Evolutionary conservation across 768 basidiomycete species (phyloP).

Genomic region (Boletus edulis): DNA sequence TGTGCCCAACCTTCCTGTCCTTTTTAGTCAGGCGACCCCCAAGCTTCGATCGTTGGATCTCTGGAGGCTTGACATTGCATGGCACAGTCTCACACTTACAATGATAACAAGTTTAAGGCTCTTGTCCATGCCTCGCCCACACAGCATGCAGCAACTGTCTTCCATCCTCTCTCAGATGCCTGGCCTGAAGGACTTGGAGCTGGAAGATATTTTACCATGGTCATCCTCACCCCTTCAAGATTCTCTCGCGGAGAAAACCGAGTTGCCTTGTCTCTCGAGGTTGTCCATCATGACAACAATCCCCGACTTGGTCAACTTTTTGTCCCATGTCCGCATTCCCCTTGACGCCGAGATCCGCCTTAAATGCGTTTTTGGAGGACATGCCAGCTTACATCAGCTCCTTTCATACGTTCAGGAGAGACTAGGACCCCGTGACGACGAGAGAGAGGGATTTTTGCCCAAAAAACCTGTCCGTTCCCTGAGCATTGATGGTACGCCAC

Average conservation of each 20-base stretch:
- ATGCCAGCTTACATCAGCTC: background rate
- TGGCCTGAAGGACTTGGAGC: background rate
- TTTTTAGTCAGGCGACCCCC: background rate
- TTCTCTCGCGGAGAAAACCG: background rate
- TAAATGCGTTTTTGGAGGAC: background rate
- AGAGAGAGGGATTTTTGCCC: background rate
- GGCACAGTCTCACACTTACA: background rate
- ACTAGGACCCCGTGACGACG: background rate
- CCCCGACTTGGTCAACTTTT: background rate
- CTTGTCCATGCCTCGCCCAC: background rate
- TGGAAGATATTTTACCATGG: background rate
- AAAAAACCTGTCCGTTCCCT: background rate
- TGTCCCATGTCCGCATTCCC: background rate
- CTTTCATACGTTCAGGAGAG: constrained; percentile 1
- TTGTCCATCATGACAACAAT: background rate
- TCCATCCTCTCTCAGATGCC: background rate
- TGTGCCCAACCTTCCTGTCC: background rate
- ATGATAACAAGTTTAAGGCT: background rate
- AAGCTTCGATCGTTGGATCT: background rate
- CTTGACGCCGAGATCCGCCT: background rate
- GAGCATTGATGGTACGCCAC: background rate
- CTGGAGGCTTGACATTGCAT: background rate
- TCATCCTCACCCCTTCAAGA: background rate
- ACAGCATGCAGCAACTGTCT: background rate
- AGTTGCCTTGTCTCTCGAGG: background rate